Conservation (phyloP, 2,329 filamentous ascomycete genomes). For the Coccinonectria pachysandricola region DNA sequence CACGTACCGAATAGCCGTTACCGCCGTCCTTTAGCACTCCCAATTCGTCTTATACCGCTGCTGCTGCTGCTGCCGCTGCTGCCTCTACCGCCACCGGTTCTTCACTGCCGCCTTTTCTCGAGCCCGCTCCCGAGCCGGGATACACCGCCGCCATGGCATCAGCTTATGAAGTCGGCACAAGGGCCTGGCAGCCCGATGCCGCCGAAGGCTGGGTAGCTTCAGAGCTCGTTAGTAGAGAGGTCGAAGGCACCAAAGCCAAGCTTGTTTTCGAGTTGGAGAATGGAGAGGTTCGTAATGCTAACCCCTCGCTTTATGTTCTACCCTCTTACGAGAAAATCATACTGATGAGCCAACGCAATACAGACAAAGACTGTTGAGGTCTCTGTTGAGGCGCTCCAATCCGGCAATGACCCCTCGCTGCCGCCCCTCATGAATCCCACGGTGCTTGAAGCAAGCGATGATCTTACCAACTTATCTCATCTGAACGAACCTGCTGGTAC, state of each 20-base stretch:
- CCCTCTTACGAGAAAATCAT: neutral
- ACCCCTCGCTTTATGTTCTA: neutral
- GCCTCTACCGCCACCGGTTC: conserved; percentile 10
- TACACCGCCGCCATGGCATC: conserved; percentile 61
- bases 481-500: conserved; percentile 94
- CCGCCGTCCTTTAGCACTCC: conserved; percentile 9
- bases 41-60: conserved; percentile 2
- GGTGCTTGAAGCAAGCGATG: conserved; percentile 97
- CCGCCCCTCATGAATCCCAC: conserved; percentile 96
- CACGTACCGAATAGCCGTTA: conserved; percentile 14
- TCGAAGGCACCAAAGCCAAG: conserved; percentile 76
- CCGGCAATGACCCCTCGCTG: conserved; percentile 65
- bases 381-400: conserved; percentile 63
- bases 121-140: conserved; percentile 17
- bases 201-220: conserved; percentile 97
- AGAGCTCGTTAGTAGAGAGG: conserved; percentile 76
- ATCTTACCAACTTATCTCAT: conserved; percentile 94
- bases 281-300: conserved; percentile 59
- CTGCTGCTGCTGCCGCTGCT: too few relatives aligned
- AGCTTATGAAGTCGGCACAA: conserved; percentile 90
- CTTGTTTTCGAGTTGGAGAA: conserved; percentile 84
- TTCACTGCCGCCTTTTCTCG: conserved; percentile 11
- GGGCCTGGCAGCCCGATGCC: conserved; percentile 95
- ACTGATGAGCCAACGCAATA: neutral
- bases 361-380: conserved; percentile 69